Percentiles rank a stretch among this genome's conserved stretches.
phyloP scores from a whole-genome alignment of 2,329 filamentous ascomycete species.

The Plectosphaerella cucumerina region DNA sequence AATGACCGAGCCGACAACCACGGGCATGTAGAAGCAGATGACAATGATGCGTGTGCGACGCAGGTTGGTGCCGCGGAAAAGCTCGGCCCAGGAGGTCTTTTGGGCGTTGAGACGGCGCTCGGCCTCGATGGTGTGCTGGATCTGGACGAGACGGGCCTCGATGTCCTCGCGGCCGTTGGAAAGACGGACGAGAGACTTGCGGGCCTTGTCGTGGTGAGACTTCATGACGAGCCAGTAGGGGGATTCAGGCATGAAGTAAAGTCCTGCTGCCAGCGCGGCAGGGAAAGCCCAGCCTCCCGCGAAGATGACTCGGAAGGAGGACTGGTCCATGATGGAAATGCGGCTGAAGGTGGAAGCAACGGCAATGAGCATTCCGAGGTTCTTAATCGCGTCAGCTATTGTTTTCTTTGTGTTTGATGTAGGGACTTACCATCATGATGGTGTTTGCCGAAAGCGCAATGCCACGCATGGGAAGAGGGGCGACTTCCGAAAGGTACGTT shows the following conservation, averaged over 20 bases:
- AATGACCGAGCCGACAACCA: conserved; percentile 13
- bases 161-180: neutral
- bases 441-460: conserved; percentile 11
- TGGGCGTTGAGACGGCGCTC: neutral
- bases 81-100: neutral
- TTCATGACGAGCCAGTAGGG: conserved; percentile 33
- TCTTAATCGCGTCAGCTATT: neutral
- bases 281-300: conserved; percentile 24
- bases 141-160: conserved; percentile 1
- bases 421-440: neutral
- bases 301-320: conserved; percentile 12
- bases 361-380: conserved; percentile 12
- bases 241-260: conserved; percentile 18
- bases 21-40: conserved; percentile 13
- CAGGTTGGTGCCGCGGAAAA: conserved; percentile 10
- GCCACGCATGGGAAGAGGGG: conserved; percentile 10
- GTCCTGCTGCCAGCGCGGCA: conserved; percentile 7
- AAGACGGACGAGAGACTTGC: conserved; percentile 15
- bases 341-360: conserved; percentile 11
- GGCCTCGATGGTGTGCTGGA: conserved; percentile 6
- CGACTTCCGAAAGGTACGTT: conserved; percentile 13
- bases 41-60: conserved; percentile 15
- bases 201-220: conserved; percentile 23
- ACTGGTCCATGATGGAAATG: conserved; percentile 11
- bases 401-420: too few species aligned